A percentile compares a stretch with the other conserved stretches of the same genome.
Evolutionary conservation across 169 alveolate species (phyloP).

Genomic region (Cryptosporidium meleagridis): DNA sequence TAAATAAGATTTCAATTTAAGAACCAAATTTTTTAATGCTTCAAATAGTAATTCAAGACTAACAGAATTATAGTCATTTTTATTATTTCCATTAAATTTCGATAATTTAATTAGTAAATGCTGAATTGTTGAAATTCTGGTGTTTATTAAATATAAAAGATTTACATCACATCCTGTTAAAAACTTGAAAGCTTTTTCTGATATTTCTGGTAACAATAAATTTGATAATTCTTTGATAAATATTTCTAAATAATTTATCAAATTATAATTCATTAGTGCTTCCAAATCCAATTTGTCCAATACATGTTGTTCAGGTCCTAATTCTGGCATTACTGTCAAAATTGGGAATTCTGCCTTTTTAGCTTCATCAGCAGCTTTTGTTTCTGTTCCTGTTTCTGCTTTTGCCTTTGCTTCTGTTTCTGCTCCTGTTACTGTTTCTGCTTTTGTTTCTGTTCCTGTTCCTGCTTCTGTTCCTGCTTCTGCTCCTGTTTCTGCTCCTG

Average conservation of each 20-base stretch:
- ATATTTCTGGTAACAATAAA: not conserved
- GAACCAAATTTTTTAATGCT: not conserved
- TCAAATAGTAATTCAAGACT: not conserved
- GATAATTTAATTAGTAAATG: not conserved
- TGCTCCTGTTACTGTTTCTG: no score
- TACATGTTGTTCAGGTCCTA: not conserved
- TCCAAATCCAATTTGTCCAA: not conserved
- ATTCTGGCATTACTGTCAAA: not conserved
- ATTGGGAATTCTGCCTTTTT: not conserved
- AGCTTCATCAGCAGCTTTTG: no score
- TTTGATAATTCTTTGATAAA: not conserved
- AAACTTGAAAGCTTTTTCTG: not conserved
- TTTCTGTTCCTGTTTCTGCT: not conserved
- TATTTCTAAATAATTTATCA: not conserved
- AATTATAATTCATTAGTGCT: not conserved
- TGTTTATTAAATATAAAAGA: not conserved
- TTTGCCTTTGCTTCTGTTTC: no score
- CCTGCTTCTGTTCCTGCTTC: no score
- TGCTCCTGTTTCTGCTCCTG: no score
- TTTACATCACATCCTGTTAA: slow-evolving; percentile 8
- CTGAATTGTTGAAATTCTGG: slow-evolving; percentile 20
- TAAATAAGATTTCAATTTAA: not conserved
- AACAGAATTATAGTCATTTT: not conserved
- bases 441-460: no score
- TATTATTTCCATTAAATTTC: no score